phyloP scores from a whole-genome alignment of 2,329 filamentous ascomycete genomes.

The Fusarium dimerum region DNA sequence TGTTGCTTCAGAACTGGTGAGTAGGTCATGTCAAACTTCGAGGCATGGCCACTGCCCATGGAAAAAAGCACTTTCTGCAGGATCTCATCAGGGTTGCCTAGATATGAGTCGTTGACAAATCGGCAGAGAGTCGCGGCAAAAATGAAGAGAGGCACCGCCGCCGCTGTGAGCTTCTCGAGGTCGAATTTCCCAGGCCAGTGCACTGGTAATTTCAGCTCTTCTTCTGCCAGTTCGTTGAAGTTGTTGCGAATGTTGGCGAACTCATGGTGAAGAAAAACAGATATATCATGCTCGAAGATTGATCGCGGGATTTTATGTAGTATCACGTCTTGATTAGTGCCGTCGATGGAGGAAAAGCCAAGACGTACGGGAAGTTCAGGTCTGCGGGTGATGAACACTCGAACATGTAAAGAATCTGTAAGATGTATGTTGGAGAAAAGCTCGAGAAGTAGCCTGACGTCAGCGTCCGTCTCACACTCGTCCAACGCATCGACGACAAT shows the following conservation, averaged over 20 bases:
- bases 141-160: conserved; percentile 38
- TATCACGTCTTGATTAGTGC: conserved; percentile 21
- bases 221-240: conserved; percentile 16
- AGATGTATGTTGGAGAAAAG: no score
- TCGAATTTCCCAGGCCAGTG: conserved; percentile 11
- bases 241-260: conserved; percentile 31
- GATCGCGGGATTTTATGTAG: conserved; percentile 38
- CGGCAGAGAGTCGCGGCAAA: conserved; percentile 36
- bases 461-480: conserved; percentile 20
- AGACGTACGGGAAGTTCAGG: conserved; percentile 41
- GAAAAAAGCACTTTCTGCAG: conserved; percentile 26
- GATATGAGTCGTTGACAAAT: conserved; percentile 25
- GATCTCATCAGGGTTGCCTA: conserved; percentile 23
- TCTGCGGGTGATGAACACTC: conserved; percentile 44
- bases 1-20: conserved; percentile 14
- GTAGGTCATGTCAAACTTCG: conserved; percentile 20
- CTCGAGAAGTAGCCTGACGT: no score
- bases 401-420: no score
- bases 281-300: conserved; percentile 39
- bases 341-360: conserved; percentile 34
- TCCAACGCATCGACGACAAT: conserved; percentile 39
- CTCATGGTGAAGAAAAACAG: conserved; percentile 32
- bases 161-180: conserved; percentile 18
- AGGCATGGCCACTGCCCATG: conserved; percentile 1
- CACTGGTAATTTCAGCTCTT: background rate